Evolutionary conservation across 768 basidiomycete species (phyloP).

Genomic region (Mycena haematopus): DNA sequence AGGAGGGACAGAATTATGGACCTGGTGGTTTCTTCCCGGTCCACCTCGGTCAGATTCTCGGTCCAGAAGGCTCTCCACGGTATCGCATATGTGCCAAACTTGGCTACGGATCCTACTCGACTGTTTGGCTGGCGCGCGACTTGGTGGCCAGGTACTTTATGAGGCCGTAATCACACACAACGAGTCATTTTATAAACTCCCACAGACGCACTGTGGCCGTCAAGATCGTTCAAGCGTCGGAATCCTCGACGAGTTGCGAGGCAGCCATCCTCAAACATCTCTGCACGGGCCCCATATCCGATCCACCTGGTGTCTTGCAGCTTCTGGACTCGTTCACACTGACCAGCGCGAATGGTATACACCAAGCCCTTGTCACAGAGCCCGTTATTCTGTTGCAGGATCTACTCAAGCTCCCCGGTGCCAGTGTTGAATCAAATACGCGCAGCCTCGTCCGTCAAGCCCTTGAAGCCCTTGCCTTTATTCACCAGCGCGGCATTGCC

Average conservation of each 20-base stretch:
- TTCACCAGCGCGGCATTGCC: neutral
- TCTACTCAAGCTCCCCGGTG: too few species aligned
- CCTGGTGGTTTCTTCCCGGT: neutral
- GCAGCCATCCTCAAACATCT: neutral
- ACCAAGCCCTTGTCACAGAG: conserved; percentile 3
- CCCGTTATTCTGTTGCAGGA: neutral
- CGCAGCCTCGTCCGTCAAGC: neutral
- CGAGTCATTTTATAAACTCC: too few species aligned
- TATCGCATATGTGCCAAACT: conserved; percentile 9
- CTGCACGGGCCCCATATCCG: too few species aligned
- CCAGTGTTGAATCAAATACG: neutral
- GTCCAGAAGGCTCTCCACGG: neutral
- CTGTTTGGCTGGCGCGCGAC: conserved; percentile 11
- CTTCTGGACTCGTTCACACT: neutral
- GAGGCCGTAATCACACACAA: too few species aligned
- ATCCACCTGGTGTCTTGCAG: conserved; percentile 3
- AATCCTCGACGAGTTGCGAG: neutral
- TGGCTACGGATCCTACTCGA: conserved; percentile 8
- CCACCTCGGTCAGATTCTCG: conserved; percentile 9
- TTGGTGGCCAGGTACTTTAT: neutral
- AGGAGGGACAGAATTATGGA: too few species aligned
- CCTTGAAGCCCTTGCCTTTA: conserved; percentile 4
- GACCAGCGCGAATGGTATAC: conserved; percentile 1
- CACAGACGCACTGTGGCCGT: conserved; percentile 6
- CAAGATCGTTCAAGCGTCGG: conserved; percentile 2